Evolutionary conservation across 139 green algal genomes (phyloP), one percentile per base, ranked within the genome.

Genomic region (Yamagishiella unicocca): DNA sequence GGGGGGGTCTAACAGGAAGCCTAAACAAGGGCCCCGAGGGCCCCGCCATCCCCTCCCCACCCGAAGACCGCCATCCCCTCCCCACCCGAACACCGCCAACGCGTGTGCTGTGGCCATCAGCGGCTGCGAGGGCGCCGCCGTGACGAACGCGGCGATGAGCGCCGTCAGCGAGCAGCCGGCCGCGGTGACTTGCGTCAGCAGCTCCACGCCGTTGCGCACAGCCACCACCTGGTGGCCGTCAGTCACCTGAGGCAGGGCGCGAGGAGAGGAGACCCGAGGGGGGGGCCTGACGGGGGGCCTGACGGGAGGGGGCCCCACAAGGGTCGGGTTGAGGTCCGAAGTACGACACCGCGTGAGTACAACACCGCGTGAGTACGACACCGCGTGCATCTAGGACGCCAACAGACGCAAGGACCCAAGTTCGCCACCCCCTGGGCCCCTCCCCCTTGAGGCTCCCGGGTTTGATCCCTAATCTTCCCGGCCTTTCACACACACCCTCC

Each of bases 101-200:
- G 94, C 95, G 50, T 91, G 75, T 22, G 94, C 94, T 17, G 92
- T 95, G 2, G 94, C 95, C 50, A 93, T 43, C 78, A 97, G 45
- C 1, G 87, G 42, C 25, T 96, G 78, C 12, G 91, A 45, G 1
- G 89, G 93, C 10, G 89, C 92, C 6, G 85, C 74, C 7, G 90
- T 78, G 4, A 96, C 71, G 62, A 97, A 97, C 0, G 94, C 96
- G 9, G 94, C 95, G 9, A 95, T 93, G n/a, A 98, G 71, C 3
- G 95, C 95, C 0, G 95, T 97, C 9, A 98, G 87, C 8, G 93
- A 91, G 87, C 96, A 98, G 37, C 95, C 95, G 0, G 92, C 91
- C 35, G 96, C 96, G 2, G 96, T 98, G 79, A 98, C 93, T 21
- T 92, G 87, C 2, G 93, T 92, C 82, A 98, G 89, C 90, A 97